These are phyloP conservation scores for Picea abies DNA, from an alignment of 83 land plant species.

Conservation along the genomic window DNA sequence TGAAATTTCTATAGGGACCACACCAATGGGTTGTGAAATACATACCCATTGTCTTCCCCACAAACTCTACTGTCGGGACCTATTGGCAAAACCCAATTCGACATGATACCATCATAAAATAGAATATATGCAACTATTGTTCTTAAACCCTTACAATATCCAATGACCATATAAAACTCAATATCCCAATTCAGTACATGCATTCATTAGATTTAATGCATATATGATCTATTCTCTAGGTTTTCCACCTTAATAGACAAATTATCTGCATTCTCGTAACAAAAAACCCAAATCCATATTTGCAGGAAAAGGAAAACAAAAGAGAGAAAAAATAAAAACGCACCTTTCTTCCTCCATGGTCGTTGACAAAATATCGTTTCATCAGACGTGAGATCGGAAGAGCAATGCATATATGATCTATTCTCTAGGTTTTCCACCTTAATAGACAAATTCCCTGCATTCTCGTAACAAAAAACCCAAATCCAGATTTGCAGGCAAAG, in stretches of 20 bases:
- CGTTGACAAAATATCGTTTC: no score
- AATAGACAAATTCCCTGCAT: background rate
- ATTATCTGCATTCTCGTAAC: background rate
- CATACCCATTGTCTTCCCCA: slow-evolving; percentile 58
- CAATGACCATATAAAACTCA: background rate
- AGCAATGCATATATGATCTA: slow-evolving; percentile 9
- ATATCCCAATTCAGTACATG: background rate
- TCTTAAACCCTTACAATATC: no score
- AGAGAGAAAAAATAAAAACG: no score
- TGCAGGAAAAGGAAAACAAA: no score
- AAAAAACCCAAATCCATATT: no score
- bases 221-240: slow-evolving; percentile 4
- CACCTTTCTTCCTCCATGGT: no score
- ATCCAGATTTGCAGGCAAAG: no score
- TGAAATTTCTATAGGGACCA: slow-evolving; percentile 11
- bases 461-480: background rate
- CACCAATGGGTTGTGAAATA: slow-evolving; percentile 75
- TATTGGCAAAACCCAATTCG: background rate
- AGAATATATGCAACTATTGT: no score
- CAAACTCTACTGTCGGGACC: slow-evolving; percentile 53
- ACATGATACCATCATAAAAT: no score
- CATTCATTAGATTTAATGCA: background rate
- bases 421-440: background rate
- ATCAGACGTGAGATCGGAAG: no score
- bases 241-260: background rate